Percentiles rank a stretch among this genome's conserved stretches.
Evolutionary conservation across 2,329 filamentous ascomycete species (phyloP).

Genomic region (Penicillium vulpinum): DNA sequence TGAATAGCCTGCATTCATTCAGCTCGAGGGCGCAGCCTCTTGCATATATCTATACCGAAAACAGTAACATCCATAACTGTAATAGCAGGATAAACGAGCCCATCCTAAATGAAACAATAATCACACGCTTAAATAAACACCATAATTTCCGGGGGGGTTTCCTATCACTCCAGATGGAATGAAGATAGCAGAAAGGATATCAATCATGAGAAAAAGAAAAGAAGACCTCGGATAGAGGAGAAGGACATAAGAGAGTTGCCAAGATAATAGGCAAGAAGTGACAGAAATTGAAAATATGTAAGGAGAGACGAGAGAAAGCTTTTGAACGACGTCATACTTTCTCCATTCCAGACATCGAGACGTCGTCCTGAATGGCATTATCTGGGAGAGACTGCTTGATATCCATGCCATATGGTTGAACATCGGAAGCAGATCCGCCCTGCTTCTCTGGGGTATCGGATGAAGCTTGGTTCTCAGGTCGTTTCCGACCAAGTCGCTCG

Average conservation of each 20-base stretch:
- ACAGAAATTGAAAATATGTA: constrained; percentile 3
- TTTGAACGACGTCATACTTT: constrained; percentile 23
- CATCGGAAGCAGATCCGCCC: constrained; percentile 14
- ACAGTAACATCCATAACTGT: constrained; percentile 3
- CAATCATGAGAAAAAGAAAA: constrained; percentile 23
- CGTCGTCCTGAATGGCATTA: constrained; percentile 26
- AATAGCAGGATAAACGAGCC: constrained; percentile 4
- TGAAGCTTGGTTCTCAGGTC: constrained; percentile 28
- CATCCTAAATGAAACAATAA: constrained; percentile 1
- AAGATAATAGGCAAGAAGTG: not conserved
- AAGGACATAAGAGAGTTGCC: constrained; percentile 1
- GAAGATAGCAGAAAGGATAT: constrained; percentile 25
- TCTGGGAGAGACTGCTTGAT: constrained; percentile 29
- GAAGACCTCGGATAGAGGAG: not conserved
- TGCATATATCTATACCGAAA: constrained; percentile 8
- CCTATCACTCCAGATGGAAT: constrained; percentile 9
- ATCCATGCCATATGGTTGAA: constrained; percentile 28
- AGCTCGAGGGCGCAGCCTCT: constrained; percentile 11
- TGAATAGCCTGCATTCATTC: constrained; percentile 16
- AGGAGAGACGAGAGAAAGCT: not conserved
- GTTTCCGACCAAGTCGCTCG: constrained; percentile 65
- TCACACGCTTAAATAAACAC: constrained; percentile 4
- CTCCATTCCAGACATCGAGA: constrained; percentile 39
- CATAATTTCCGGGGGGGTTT: not conserved
- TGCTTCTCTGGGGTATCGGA: constrained; percentile 25